Base-by-base conservation (phyloP, 2,329 filamentous ascomycete species). In the Phaeosphaeriaceae sp. region DNA sequence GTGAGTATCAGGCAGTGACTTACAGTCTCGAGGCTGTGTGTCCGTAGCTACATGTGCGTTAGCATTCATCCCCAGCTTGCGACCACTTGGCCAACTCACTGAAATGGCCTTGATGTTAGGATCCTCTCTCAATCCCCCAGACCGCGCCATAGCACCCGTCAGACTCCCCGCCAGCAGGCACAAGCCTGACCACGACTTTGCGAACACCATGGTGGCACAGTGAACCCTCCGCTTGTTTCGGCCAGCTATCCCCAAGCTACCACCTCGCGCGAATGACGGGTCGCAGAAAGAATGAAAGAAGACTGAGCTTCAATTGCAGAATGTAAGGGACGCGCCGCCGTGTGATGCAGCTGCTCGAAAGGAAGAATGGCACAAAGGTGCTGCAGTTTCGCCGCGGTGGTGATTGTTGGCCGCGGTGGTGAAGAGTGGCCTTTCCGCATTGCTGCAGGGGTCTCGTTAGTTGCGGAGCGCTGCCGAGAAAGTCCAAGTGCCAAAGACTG, bases 21-120 rank as follows among this genome's bases (percentile, higher is more conserved):
- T 82, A 93, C 91, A 84, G 90, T 86, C 76, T 86, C 82, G 62
- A 97, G 84, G 73, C 89, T 94, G 80, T 97, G 93, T 73, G 93
- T 96, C 75, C 92, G 88, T 74, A 97, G 85, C 91, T 96, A 67
- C 40, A 51, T 53, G 13, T 52, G 19, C 36, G 59, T 69, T 67
- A 78, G 71, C 68, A 61, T 51, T 19, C 48, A 21, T 22, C 22
- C 47, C 44, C 24, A 25, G 33, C 45, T 40, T 51, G 42, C 51
- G 54, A 49, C 46, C 63, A 78, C 13, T 17, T 46, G n/a, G 10
- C 25, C 22, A 7, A 31, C 20, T 9, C 87, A 63, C 88, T 64
- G 86, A 84, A 75, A 90, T 89, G 69, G 85, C 87, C 77, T 87
- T 87, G 68, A 89, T 83, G 71, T 87, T 83, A 57, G 72, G 74